Evolutionary conservation across 192 early-diverging fungal species (phyloP), one percentile per base, ranked within the genome.

Genomic region (Coemansia umbellata): DNA sequence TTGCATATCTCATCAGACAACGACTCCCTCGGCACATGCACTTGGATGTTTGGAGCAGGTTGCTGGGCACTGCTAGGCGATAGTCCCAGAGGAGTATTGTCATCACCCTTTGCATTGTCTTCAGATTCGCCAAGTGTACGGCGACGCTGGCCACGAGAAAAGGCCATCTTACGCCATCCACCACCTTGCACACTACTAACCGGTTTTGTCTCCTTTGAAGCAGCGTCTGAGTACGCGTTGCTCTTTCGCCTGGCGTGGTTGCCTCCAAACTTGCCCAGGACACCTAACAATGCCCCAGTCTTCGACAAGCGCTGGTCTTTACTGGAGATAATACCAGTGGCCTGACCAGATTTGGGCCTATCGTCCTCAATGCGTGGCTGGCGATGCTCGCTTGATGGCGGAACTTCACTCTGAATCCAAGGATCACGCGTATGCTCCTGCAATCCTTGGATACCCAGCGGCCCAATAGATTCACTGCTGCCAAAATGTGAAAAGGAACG

Each of bases 1-100:
- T 42, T 58, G 24, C 43, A 62, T 7, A 74, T 58, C 24, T 55
- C 63, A 9, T 48, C 45, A 2, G 70, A 62, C 15, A 72, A 58
- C 19, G 69, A 45, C 21, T 44, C 54, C 30, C 24, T 23, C 5
- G 63, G 50, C 27, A 58, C 48, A 5, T 26, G 10, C 4, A 66
- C 11, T 13, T 28, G 39, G 21, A 62, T 56, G n/a, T 55, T 60
- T 14, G 54, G 69, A 37, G 63, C 37, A 6, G 57, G 51, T 7
- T 1, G 19, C 1, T 51, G 22, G 17, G 30, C 18, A 2, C 15
- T 26, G 11, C 10, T 23, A 26, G 26, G 13, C 31, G 2, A n/a
- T 0, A 7, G 28, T 10, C 15, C 28, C 19, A 28, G 18, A 17
- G 35, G 31, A 17, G 28, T 11, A 27, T 19, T n/a, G 1, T 9